A percentile compares a stretch with the other conserved stretches of the same genome.
phyloP scores from a whole-genome alignment of 2,329 filamentous ascomycete genomes.

The Epichloe brachyelytri region DNA sequence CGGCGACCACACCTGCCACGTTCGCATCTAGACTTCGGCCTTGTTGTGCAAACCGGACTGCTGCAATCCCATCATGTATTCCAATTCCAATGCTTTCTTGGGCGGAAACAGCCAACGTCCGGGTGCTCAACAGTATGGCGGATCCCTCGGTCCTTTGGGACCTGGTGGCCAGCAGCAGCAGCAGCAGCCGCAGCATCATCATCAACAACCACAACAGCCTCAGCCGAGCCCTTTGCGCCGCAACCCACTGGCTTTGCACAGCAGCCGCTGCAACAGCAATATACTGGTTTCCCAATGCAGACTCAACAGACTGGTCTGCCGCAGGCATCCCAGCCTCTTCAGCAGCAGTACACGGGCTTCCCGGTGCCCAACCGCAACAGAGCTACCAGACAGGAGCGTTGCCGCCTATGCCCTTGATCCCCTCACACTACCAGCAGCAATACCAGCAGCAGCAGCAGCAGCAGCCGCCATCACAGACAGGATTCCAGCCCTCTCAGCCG shows the following conservation, averaged over 20 bases:
- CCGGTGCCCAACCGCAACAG: conserved; percentile 40
- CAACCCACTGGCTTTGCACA: conserved; percentile 47
- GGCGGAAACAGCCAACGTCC: conserved; percentile 66
- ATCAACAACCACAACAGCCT: conserved; percentile 37
- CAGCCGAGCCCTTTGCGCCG: conserved; percentile 41
- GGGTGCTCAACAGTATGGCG: conserved; percentile 38
- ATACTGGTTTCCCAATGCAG: conserved; percentile 47
- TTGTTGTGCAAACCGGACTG: neutral
- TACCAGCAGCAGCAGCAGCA: conserved; percentile 39
- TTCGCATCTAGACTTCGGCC: neutral
- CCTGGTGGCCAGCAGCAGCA: conserved; percentile 33
- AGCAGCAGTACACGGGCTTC: conserved; percentile 58
- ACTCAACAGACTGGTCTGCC: conserved; percentile 33
- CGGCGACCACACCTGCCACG: neutral
- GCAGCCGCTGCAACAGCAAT: conserved; percentile 42
- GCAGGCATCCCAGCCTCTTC: conserved; percentile 44
- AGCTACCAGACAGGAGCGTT: conserved; percentile 44
- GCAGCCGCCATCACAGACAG: conserved; percentile 24
- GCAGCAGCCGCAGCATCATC: conserved; percentile 34
- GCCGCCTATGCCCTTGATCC: conserved; percentile 48
- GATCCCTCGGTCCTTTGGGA: conserved; percentile 34
- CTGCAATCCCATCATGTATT: conserved; percentile 55
- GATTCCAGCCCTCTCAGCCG: conserved; percentile 28
- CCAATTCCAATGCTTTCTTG: conserved; percentile 74
- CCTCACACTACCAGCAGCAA: conserved; percentile 47